phyloP scores from a whole-genome alignment of 768 basidiomycete genomes.

The Mycena filopes region DNA sequence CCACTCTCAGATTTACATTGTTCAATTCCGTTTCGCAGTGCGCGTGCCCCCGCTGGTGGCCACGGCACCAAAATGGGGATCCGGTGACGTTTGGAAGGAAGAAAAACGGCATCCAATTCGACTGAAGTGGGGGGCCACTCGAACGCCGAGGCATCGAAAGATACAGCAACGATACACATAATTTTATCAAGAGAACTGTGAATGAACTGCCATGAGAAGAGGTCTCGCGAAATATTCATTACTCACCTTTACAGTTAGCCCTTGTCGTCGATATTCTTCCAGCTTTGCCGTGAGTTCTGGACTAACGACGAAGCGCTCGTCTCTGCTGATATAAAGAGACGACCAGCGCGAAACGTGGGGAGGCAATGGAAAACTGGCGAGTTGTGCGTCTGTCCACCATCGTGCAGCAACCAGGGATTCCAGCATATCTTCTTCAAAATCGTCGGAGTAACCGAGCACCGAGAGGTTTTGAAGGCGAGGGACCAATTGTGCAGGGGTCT shows the following conservation, averaged over 20 bases:
- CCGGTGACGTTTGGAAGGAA: too few species aligned
- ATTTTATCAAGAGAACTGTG: too few species aligned
- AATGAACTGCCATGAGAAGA: too few species aligned
- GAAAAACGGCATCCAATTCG: too few species aligned
- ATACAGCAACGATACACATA: too few species aligned
- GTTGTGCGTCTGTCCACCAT: slow-evolving; percentile 25
- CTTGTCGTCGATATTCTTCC: slow-evolving; percentile 9
- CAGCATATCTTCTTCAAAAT: slow-evolving; percentile 3
- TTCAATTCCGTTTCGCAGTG: too few species aligned
- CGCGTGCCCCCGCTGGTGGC: too few species aligned
- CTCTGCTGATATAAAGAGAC: background rate
- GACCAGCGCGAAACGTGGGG: slow-evolving; percentile 22
- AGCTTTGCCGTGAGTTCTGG: slow-evolving; percentile 1
- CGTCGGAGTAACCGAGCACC: background rate
- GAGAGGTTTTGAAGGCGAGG: slow-evolving; percentile 1
- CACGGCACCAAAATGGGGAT: too few species aligned
- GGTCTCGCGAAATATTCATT: too few species aligned
- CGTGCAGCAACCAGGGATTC: slow-evolving; percentile 20
- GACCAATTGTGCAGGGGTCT: background rate
- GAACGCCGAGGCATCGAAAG: too few species aligned
- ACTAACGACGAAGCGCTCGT: background rate
- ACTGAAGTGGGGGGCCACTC: too few species aligned
- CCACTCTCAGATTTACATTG: too few species aligned
- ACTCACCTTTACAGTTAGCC: slow-evolving; percentile 2
- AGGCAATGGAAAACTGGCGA: background rate